Conservation (phyloP, 129 eudicot species). For the Chrysanthemum makinoi region DNA sequence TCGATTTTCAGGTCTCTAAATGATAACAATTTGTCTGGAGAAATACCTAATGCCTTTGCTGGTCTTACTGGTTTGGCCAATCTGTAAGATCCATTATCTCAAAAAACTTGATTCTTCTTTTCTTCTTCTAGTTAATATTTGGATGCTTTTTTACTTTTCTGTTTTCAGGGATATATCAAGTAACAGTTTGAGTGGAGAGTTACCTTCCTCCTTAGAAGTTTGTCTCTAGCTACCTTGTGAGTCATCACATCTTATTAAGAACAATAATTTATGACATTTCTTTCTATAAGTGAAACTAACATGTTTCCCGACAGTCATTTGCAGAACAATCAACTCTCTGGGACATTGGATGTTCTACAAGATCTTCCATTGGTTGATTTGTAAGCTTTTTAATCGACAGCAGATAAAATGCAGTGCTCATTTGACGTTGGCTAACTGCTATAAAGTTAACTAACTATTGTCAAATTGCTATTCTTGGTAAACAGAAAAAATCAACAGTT, state of each 20-base stretch:
- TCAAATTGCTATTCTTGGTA: too few species aligned
- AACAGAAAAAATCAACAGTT: too few species aligned
- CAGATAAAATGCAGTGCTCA: not conserved
- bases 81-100: constrained; percentile 49
- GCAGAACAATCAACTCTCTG: constrained; percentile 94
- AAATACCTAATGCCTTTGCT: constrained; percentile 79
- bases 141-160: not conserved
- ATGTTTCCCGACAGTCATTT: constrained; percentile 65
- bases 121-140: constrained; percentile 5
- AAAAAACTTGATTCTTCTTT: not conserved
- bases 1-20: constrained; percentile 68
- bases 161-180: constrained; percentile 69
- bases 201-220: constrained; percentile 70
- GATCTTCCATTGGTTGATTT: constrained; percentile 76
- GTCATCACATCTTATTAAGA: constrained; percentile 23
- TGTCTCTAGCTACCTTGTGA: constrained; percentile 77
- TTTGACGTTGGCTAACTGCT: too few species aligned
- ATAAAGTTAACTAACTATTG: too few species aligned
- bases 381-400: constrained; percentile 48
- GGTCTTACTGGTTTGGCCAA: constrained; percentile 63
- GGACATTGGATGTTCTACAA: constrained; percentile 84
- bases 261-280: constrained; percentile 1
- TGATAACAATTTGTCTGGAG: constrained; percentile 77
- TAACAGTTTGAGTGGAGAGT: constrained; percentile 73
- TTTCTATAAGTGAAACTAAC: constrained; percentile 24